Evolutionary conservation across 176 grass and related monocot species (phyloP), one percentile per base, ranked within the genome.

Genomic region (Zoysia japonica): DNA sequence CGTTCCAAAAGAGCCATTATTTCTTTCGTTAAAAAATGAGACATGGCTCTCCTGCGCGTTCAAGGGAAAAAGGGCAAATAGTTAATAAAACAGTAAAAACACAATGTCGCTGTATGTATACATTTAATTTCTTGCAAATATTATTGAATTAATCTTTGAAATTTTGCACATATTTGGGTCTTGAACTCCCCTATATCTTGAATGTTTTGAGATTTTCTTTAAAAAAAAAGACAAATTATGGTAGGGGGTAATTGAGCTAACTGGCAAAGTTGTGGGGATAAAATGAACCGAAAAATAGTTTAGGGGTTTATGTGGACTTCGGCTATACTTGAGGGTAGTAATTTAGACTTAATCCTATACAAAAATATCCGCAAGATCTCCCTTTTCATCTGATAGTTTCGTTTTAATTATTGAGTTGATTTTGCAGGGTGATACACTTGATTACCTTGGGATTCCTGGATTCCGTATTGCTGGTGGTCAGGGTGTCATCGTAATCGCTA

Each of bases 391-490:
- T 51, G 16, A 2, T 39, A 40, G 11, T 51, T 17, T 78, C 9
- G 10, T 0, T 47, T 80, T 37, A 20, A 47, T n/a, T 56, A 54
- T 38, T 47, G 41, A 62, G 20, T 89, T n/a, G 0, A 60, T 76
- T 74, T 70, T 44, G 7, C 85, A 97, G 92, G 95, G 95, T 68
- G 92, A 94, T 81, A 98, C 92, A 62, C 95, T 98, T 81, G 92
- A 98, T 78, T 98, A 98, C 75, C 87, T 92, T 86, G 95, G 90
- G 13, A 94, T 98, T 86, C 89, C 92, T 42, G 92, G 95, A 75
- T 88, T 98, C 74, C 83, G 78, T 49, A 94, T 98, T 76, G 96
- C 88, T 76, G 95, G 96, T 49, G 85, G 96, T 80, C 96, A 98
- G 84, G 96, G 92, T 35, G 88, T 94, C 39, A 67, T 94, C 43